phyloP scores from a whole-genome alignment of 768 basidiomycete species.

The Hysterangium stoloniferum region DNA sequence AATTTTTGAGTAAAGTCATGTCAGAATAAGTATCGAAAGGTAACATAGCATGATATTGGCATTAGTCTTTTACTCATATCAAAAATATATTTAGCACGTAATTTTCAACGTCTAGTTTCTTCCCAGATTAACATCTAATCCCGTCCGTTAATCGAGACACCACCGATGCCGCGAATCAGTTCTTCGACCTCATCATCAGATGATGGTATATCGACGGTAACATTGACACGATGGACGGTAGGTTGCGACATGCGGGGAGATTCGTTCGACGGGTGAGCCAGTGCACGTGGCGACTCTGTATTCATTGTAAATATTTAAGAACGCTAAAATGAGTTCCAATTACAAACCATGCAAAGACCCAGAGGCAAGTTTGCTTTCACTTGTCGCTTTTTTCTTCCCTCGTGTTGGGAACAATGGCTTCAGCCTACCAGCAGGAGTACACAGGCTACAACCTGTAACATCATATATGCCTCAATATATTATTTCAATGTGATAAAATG shows the following conservation, averaged over 20 bases:
- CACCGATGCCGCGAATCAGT: neutral
- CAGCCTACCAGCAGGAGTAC: neutral
- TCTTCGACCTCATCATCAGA: neutral
- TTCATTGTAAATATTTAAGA: neutral
- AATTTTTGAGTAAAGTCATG: too few species aligned
- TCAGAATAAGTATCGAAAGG: too few species aligned
- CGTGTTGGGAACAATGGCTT: conserved; percentile 7
- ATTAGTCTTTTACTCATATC: too few species aligned
- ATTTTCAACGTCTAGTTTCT: too few species aligned
- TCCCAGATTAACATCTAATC: too few species aligned
- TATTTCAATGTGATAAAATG: neutral
- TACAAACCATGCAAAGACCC: conserved; percentile 3
- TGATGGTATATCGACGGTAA: neutral
- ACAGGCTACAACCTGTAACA: conserved; percentile 2
- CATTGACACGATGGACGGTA: too few species aligned
- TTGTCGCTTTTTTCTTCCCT: neutral
- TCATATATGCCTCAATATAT: neutral
- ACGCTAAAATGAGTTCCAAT: neutral
- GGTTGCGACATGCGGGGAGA: neutral
- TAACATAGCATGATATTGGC: too few species aligned
- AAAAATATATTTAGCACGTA: too few species aligned
- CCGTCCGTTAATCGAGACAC: neutral
- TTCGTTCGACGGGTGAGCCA: neutral
- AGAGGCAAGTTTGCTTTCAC: conserved; percentile 1
- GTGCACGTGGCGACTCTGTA: conserved; percentile 1